Percentiles rank a stretch among this genome's conserved stretches.
Conservation (phyloP, 306 rosid species). For the Trichosanthes cucumerina region DNA sequence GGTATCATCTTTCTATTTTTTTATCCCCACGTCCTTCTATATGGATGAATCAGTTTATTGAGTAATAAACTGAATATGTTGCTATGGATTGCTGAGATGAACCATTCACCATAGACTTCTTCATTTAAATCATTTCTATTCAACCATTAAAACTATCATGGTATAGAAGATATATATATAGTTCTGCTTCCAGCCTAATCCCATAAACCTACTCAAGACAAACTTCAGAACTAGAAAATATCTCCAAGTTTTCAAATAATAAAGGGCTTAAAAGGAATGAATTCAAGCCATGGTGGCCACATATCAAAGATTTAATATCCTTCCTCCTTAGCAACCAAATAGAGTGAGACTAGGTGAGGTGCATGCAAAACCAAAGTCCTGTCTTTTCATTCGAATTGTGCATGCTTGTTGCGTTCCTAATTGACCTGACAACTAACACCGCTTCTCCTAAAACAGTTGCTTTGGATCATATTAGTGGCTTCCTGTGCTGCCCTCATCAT, state of each 20-base stretch:
- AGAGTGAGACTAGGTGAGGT: neutral
- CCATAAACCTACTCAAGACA: neutral
- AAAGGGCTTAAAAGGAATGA: neutral
- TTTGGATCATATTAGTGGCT: constrained; percentile 93
- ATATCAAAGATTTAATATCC: neutral
- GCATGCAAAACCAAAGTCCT: neutral
- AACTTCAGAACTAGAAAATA: neutral
- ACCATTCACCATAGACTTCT: neutral
- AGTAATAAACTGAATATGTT: neutral
- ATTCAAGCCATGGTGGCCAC: neutral
- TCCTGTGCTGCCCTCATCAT: constrained; percentile 89
- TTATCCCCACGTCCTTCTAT: neutral
- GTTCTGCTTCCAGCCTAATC: neutral
- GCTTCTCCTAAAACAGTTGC: constrained; percentile 37
- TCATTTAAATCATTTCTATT: neutral
- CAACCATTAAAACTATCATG: neutral
- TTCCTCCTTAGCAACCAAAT: too few species aligned
- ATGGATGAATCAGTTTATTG: neutral
- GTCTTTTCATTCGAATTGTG: neutral
- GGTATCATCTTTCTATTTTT: neutral
- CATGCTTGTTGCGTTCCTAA: neutral
- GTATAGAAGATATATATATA: neutral
- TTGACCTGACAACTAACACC: neutral
- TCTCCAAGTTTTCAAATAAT: neutral
- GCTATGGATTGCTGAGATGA: neutral